Percentiles rank a stretch among this genome's conserved stretches.
Evolutionary conservation across 1,284 basidiomycete genomes (phyloP).

Genomic region (Retiboletus flavoniger): DNA sequence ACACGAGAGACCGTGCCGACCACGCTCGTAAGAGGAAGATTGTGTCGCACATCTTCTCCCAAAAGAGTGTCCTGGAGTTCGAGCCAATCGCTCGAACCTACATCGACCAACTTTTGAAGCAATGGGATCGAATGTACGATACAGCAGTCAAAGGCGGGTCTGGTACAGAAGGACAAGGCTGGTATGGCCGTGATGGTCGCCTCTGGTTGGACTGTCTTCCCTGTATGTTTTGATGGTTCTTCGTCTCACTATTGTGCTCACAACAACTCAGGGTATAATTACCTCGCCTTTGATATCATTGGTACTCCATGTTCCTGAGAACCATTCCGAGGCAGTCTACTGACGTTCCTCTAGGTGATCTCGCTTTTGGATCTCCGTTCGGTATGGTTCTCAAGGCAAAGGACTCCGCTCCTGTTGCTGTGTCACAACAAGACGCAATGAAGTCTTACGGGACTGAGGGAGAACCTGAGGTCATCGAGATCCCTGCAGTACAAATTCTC

Average conservation of each 20-base stretch:
- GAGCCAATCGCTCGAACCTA: constrained; percentile 74
- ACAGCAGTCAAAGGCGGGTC: constrained; percentile 51
- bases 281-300: constrained; percentile 88
- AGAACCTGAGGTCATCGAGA: constrained; percentile 50
- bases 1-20: constrained; percentile 77
- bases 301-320: constrained; percentile 31
- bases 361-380: constrained; percentile 85
- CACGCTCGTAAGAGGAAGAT: constrained; percentile 91
- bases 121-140: constrained; percentile 79
- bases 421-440: constrained; percentile 51
- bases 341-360: constrained; percentile 50
- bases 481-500: constrained; percentile 83
- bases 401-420: constrained; percentile 68
- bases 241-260: not conserved
- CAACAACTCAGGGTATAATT: constrained; percentile 57
- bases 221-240: constrained; percentile 43
- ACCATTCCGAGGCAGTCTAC: not conserved
- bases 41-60: constrained; percentile 84
- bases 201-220: constrained; percentile 76
- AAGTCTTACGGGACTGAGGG: constrained; percentile 51
- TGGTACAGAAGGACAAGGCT: constrained; percentile 66
- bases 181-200: constrained; percentile 57
- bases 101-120: constrained; percentile 59
- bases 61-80: constrained; percentile 79
- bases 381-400: constrained; percentile 81